Base-by-base conservation (phyloP, 768 basidiomycete species). In the Pisolithus albus region DNA sequence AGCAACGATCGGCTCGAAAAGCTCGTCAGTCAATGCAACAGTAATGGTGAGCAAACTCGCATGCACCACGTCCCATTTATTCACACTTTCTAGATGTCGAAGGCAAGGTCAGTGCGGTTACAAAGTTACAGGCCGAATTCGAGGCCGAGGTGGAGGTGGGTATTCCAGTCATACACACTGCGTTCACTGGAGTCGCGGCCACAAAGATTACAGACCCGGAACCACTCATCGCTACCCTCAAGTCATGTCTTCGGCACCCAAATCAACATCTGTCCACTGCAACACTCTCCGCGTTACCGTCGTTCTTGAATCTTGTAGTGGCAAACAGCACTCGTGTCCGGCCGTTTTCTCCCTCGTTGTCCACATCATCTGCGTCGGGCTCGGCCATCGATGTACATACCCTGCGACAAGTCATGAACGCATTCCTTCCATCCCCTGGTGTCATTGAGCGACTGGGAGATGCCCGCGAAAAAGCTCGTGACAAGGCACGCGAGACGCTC, bases 381-480 rank as follows among this genome's bases (percentile, higher is more conserved):
- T 69, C 77, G 19, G 65, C 74, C 23, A 61, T 75, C 37, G 84
- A 88, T 63, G 65, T 75, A 28, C 66, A 73, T 46, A 73, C 76
- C 18, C 78, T 94, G 38, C 87, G 89, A 47, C 80, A 83, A 54
- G 77, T 81, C 42, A 71, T 93, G 51, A 64, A 65, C 45, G 77
- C 86, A 9, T 84, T 93, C 64, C 73, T 92, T 30, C 81, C 89
- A 24, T 61, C 84, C 2, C 87, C 87, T 39, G 89, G 87, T 38
- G 73, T 92, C 19, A 73, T 93, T 51, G 92, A 94, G 61, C 81
- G 88, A 45, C 77, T 94, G 15, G 90, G 89, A 24, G 92, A 94
- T 63, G 60, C 64, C 39, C 85, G 83, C 58, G 87, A 89, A 64
- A 77, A 75, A 55, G 73, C 82, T 10, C 79, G 90, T 56, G 72